Percentiles rank a stretch among this genome's conserved stretches.
phyloP scores from a whole-genome alignment of 495 filamentous ascomycete genomes.

The Penicillium longicatenatum region DNA sequence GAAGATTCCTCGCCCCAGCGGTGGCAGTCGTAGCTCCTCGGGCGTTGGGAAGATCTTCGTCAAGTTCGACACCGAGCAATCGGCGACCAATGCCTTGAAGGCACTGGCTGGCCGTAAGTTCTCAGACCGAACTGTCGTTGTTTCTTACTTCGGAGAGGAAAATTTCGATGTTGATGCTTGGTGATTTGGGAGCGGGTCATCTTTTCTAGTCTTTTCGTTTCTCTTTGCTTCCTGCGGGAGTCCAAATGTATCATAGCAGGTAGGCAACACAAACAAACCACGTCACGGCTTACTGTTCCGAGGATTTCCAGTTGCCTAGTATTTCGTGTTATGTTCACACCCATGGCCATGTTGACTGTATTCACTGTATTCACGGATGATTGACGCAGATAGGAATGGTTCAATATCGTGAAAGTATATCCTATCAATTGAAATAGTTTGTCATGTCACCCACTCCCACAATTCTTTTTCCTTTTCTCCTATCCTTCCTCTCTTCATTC shows the following conservation, averaged over 20 bases:
- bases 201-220: slow-evolving; percentile 8
- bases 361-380: too few species aligned
- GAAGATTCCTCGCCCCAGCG: slow-evolving; percentile 86
- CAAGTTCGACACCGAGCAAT: slow-evolving; percentile 80
- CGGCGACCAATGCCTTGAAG: slow-evolving; percentile 79
- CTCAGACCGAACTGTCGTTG: slow-evolving; percentile 91
- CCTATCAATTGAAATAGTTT: too few species aligned
- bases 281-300: slow-evolving; percentile 12
- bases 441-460: too few species aligned
- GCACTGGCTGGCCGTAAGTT: slow-evolving; percentile 93
- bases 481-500: too few species aligned
- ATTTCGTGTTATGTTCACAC: neutral
- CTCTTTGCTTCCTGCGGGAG: slow-evolving; percentile 17
- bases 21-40: slow-evolving; percentile 75
- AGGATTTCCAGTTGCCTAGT: neutral
- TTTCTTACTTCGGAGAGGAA: slow-evolving; percentile 85
- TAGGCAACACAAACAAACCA: slow-evolving; percentile 34
- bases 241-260: slow-evolving; percentile 24
- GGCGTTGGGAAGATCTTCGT: slow-evolving; percentile 98
- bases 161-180: slow-evolving; percentile 35
- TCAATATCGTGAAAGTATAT: too few species aligned
- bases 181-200: slow-evolving; percentile 13
- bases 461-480: too few species aligned
- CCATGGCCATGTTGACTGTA: too few species aligned
- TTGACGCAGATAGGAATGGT: too few species aligned